Percentiles rank a stretch among this genome's conserved stretches.
These are phyloP conservation scores for Calonectria montana DNA, from an alignment of 2,329 filamentous ascomycete genomes.

Conservation along the genomic window DNA sequence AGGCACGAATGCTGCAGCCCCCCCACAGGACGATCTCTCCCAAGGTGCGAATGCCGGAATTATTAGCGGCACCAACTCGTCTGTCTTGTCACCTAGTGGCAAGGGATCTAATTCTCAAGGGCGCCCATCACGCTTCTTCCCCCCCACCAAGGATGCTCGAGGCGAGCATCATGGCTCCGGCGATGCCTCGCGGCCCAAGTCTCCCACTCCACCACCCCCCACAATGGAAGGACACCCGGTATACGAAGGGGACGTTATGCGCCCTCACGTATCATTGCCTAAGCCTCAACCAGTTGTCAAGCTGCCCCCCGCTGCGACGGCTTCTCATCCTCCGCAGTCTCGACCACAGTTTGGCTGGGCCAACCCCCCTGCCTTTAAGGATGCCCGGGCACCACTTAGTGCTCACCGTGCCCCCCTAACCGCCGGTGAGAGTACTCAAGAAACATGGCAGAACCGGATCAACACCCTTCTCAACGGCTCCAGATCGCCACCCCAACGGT, in stretches of 20 bases:
- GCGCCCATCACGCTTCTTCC: constrained; percentile 72
- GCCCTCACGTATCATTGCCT: constrained; percentile 77
- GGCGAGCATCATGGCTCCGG: constrained; percentile 50
- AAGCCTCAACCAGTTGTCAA: constrained; percentile 81
- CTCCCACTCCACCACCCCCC: constrained; percentile 79
- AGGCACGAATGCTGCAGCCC: constrained; percentile 3
- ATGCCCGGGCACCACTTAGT: constrained; percentile 39
- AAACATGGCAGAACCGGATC: constrained; percentile 84
- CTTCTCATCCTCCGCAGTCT: constrained; percentile 39
- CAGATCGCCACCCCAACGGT: constrained; percentile 69
- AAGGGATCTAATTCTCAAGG: constrained; percentile 55
- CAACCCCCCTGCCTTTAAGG: constrained; percentile 47
- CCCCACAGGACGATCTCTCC: constrained; percentile 37
- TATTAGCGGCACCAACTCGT: constrained; percentile 38
- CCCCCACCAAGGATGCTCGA: constrained; percentile 59
- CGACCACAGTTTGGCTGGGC: constrained; percentile 50
- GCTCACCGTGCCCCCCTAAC: constrained; percentile 36
- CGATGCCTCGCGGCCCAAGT: constrained; percentile 60
- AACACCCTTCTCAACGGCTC: constrained; percentile 80
- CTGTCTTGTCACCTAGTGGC: constrained; percentile 43
- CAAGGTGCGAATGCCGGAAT: constrained; percentile 40
- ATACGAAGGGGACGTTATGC: constrained; percentile 73
- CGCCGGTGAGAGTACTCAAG: constrained; percentile 51
- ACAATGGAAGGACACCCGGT: constrained; percentile 77
- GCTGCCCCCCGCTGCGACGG: constrained; percentile 70